These are phyloP conservation scores for Exophiala bonariae DNA, from an alignment of 2,329 filamentous ascomycete genomes.

Conservation along the genomic window DNA sequence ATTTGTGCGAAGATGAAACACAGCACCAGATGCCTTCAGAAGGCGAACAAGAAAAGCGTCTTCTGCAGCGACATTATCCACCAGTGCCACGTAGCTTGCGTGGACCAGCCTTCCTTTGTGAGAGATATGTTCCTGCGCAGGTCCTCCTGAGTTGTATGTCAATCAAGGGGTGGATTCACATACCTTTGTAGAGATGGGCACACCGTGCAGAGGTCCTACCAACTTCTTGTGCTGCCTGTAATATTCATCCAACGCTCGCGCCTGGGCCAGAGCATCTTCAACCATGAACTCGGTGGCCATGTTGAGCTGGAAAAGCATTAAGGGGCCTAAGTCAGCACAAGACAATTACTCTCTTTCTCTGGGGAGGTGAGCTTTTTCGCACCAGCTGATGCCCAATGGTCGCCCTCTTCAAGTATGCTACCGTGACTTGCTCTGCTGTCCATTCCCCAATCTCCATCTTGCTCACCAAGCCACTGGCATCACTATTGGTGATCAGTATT, in stretches of 20 bases:
- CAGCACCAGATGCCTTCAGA: slow-evolving; percentile 44
- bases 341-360: background rate
- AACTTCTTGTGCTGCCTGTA: slow-evolving; percentile 20
- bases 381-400: slow-evolving; percentile 59
- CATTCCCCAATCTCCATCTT: slow-evolving; percentile 45
- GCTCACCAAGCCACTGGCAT: background rate
- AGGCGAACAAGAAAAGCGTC: slow-evolving; percentile 33
- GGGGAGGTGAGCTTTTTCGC: background rate
- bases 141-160: slow-evolving; percentile 30
- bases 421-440: slow-evolving; percentile 56
- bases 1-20: slow-evolving; percentile 51
- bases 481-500: background rate
- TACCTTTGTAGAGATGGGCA: slow-evolving; percentile 33
- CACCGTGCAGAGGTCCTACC: slow-evolving; percentile 30
- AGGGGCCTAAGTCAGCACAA: slow-evolving; percentile 11
- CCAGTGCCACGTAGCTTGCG: too few relatives aligned
- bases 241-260: slow-evolving; percentile 33
- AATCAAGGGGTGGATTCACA: slow-evolving; percentile 32
- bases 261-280: slow-evolving; percentile 24
- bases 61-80: too few relatives aligned
- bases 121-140: slow-evolving; percentile 25
- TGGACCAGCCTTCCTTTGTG: too few relatives aligned
- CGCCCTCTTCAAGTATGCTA: slow-evolving; percentile 57
- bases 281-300: slow-evolving; percentile 31
- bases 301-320: too few relatives aligned